Evolutionary conservation across 73 alveolate species (phyloP).

Genomic region (Tetrahymena borealis): DNA sequence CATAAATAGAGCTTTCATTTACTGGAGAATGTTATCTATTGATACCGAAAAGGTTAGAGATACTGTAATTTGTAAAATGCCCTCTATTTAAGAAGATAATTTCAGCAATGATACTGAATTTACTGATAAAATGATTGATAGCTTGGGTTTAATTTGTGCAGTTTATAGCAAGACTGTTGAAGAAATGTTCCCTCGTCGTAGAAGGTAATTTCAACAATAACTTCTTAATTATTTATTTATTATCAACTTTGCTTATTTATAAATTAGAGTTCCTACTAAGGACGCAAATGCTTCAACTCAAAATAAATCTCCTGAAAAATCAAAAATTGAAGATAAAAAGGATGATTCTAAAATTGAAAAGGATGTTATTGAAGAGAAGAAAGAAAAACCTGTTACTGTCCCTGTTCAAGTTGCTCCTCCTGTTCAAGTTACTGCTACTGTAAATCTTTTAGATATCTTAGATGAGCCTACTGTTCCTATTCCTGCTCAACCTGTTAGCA

Average conservation of each 20-base stretch:
- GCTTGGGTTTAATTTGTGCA: neutral
- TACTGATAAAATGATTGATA: neutral
- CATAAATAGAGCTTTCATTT: conserved; percentile 59
- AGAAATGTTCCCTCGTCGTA: conserved; percentile 1
- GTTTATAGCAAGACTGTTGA: neutral
- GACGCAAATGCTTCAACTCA: neutral
- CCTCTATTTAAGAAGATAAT: neutral
- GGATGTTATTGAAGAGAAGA: neutral
- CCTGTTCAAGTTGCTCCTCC: neutral
- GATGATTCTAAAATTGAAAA: neutral
- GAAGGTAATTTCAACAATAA: neutral
- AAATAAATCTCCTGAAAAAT: neutral
- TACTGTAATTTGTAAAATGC: conserved; percentile 44
- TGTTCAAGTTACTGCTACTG: neutral
- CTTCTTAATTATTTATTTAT: too few species aligned
- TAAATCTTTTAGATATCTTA: neutral
- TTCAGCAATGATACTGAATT: neutral
- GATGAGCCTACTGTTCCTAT: neutral
- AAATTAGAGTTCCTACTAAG: neutral
- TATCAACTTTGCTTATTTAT: neutral
- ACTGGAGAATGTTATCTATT: conserved; percentile 64
- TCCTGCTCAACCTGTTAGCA: neutral
- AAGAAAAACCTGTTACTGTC: neutral
- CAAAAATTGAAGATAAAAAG: neutral
- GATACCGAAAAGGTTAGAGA: conserved; percentile 67